Percentiles rank a stretch among this genome's conserved stretches.
These are phyloP conservation scores for Pseudotulostoma volvatum DNA, from an alignment of 495 filamentous ascomycete genomes.

Conservation along the genomic window DNA sequence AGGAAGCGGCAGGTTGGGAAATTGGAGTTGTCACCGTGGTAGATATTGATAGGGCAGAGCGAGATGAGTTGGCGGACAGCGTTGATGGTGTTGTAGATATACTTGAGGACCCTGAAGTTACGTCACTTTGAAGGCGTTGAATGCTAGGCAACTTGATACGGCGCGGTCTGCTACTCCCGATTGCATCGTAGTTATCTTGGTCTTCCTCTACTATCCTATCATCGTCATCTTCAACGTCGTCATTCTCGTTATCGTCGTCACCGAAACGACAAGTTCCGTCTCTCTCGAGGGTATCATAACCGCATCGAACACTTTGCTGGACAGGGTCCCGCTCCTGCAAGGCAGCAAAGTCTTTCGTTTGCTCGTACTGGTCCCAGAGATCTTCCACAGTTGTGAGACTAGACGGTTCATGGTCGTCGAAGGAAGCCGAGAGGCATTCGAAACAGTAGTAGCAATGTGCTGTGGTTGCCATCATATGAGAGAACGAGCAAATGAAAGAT, in stretches of 20 bases:
- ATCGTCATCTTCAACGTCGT: conserved; percentile 12
- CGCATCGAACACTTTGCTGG: no score
- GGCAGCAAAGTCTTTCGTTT: conserved; percentile 22
- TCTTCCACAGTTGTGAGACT: conserved; percentile 50
- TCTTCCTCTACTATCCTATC: conserved; percentile 17
- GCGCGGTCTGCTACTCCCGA: conserved; percentile 7
- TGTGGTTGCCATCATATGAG: conserved; percentile 53
- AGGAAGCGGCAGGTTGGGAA: conserved; percentile 12
- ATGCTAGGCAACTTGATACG: conserved; percentile 18
- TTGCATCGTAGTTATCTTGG: conserved; percentile 2
- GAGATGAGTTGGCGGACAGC: conserved; percentile 27
- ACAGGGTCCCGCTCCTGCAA: conserved; percentile 14
- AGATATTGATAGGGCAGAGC: conserved; percentile 22
- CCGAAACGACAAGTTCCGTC: conserved; percentile 1
- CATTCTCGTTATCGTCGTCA: conserved; percentile 9
- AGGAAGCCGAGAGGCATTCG: conserved; percentile 55
- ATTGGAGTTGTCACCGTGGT: conserved; percentile 31
- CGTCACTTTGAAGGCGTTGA: conserved; percentile 19
- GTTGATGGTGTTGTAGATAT: conserved; percentile 30
- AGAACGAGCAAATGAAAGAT: no score
- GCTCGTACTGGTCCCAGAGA: conserved; percentile 46
- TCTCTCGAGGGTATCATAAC: background rate
- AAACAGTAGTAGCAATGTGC: conserved; percentile 87
- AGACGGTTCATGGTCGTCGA: conserved; percentile 40
- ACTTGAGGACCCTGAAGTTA: conserved; percentile 27